These are phyloP conservation scores for Metschnikowia colocasiae DNA, from an alignment of 805 yeast species.

Conservation along the genomic window DNA sequence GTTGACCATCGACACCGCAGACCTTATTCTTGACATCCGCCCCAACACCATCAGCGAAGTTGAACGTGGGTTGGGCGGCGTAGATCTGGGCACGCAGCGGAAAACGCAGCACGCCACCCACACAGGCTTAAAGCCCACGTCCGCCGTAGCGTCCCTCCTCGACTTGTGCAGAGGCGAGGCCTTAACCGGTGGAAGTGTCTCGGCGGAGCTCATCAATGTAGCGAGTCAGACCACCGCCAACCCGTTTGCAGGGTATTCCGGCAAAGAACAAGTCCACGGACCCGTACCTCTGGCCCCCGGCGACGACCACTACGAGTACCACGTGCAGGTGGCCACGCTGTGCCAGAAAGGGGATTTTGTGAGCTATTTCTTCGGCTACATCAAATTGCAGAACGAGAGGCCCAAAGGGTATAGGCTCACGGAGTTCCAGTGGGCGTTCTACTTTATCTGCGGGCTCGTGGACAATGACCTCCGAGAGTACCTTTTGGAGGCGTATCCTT, in stretches of 20 bases:
- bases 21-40: neutral
- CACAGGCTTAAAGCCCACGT: neutral
- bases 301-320: neutral
- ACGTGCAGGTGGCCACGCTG: conserved; percentile 2
- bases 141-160: neutral
- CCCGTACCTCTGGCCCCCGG: neutral
- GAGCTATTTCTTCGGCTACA: neutral
- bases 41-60: neutral
- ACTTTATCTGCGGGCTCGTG: conserved; percentile 1
- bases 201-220: neutral
- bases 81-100: neutral
- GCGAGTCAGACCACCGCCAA: neutral
- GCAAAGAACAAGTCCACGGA: neutral
- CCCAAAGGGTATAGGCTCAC: neutral
- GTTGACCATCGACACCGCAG: conserved; percentile 1
- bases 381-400: neutral
- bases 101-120: neutral
- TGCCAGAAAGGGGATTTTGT: conserved; percentile 2
- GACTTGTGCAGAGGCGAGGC: no score
- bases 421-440: conserved; percentile 3
- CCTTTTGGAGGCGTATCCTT: neutral
- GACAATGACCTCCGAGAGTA: neutral
- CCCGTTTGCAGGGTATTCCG: neutral
- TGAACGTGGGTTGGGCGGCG: neutral
- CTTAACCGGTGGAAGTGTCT: no score